Evolutionary conservation across 2,329 filamentous ascomycete species (phyloP), one percentile per base, ranked within the genome.

Genomic region (Aspergillus ochraceus): DNA sequence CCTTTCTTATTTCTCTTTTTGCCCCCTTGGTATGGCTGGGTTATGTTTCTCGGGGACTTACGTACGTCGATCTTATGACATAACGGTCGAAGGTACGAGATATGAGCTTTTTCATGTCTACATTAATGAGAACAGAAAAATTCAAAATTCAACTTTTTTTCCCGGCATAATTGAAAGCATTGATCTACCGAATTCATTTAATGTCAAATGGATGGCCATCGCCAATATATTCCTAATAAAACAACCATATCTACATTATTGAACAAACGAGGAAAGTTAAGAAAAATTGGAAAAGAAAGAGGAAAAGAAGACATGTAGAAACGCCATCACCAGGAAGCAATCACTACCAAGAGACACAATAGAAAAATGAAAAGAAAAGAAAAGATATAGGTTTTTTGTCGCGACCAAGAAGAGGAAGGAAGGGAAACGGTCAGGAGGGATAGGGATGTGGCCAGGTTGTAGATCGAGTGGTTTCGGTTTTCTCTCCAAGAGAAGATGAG

Each of bases 241-340:
- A 58, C 51, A 55, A 39, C 32, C 42, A 30, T 54, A 60, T 58
- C 54, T 54, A 56, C 51, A 59, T 52, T 53, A 50, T 49, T 32
- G 30, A 12, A 47, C 42, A 32, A 49, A 49, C 10, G 30, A 47
- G 53, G 29, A 39, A 20, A 55, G 30, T 3, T 22, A 22, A n/a
- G 30, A 24, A 57, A 39, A 20, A 52, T 47, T 20, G 49, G 36
- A 24, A 36, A 39, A 52, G 47, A 19, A 51, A 55, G 24, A 36
- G 29, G 36, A 46, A 10, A 26, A 49, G 32, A 56, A 42, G 17
- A 8, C 36, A 39, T 6, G 45, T 47, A 47, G 45, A 47, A 47
- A 47, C 45, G 45, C 45, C 45, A 24, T 47, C 45, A 47, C 45
- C 45, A 47, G 20, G 45, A 47, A 47, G 45, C 45, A 20, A 47